Base-by-base conservation (phyloP, 2,329 filamentous ascomycete genomes). In the Aspergillus luchuensis region DNA sequence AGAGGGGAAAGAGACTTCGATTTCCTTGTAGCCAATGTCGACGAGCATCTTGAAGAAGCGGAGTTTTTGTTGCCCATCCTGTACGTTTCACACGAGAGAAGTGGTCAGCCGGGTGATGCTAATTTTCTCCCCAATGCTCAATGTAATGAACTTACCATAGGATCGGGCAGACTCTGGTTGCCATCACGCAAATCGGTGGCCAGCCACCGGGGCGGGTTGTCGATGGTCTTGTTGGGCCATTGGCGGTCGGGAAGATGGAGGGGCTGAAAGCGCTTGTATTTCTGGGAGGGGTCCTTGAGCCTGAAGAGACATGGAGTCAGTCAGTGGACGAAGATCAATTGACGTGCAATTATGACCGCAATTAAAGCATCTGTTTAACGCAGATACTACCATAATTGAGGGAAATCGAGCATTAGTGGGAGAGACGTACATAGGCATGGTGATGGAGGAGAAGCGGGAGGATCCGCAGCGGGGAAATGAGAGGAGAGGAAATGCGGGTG, bases 51-150 rank as follows among this genome's bases (percentile, higher is more conserved):
- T 89, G 83, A 98, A 98, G 84, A 93, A 98, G 63, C 84, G 83
- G 87, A 90, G 95, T 81, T 98, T 98, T 82, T 97, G 92, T 52
- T 97, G 91, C 68, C 92, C 92, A 73, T 92, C 95, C 91, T 95
- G 70, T 56, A 25, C 8, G 17, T 6, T 17, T 21, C 25, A 10
- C 23, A 30, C 2, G 3, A 30, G 8, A 23, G 43, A 23, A 13
- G 43, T 38, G 36, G 10, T 28, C 13, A 13, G 8, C 21, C n/a
- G 25, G 8, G 13, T 11, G 4, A 19, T 4, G 30, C 28, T n/a
- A 23, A 3, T 28, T 15, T 38, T 38, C 8, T 5, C 11, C 30
- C n/a, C 21, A 10, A 19, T 19, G n/a, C 2, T 23, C 8, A 6
- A 5, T 17, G 21, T 17, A 43, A 7, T 2, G 13, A 38, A 21